A percentile compares a stretch with the other conserved stretches of the same genome.
Evolutionary conservation across 352 stramenopile genomes (phyloP).

Genomic region (Phytophthora cryptogea): DNA sequence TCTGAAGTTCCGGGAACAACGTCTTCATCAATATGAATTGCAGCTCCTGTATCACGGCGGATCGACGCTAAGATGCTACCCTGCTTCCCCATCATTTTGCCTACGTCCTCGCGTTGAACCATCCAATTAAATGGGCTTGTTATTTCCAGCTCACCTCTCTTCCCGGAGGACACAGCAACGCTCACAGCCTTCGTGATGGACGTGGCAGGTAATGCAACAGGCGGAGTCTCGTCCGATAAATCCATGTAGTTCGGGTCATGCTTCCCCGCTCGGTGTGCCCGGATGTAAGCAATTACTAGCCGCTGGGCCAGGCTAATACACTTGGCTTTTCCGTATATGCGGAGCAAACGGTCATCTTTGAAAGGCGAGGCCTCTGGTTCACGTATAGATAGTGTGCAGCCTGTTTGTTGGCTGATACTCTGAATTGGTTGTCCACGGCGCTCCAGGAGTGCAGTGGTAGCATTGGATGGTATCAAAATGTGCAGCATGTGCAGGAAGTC

Average conservation of each 20-base stretch:
- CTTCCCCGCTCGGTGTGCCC: constrained; percentile 46
- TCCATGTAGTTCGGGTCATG: constrained; percentile 58
- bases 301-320: constrained; percentile 66
- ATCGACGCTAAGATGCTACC: constrained; percentile 54
- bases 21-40: constrained; percentile 48
- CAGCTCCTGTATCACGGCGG: constrained; percentile 42
- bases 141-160: constrained; percentile 30
- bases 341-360: constrained; percentile 59
- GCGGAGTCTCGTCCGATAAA: constrained; percentile 28
- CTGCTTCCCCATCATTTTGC: constrained; percentile 65
- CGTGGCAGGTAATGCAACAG: constrained; percentile 41
- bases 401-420: constrained; percentile 45
- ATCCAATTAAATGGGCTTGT: constrained; percentile 54
- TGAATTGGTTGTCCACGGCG: constrained; percentile 54
- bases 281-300: constrained; percentile 62
- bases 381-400: constrained; percentile 64
- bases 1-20: constrained; percentile 52
- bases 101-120: constrained; percentile 47
- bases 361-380: constrained; percentile 43
- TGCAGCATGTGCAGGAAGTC: constrained; percentile 62
- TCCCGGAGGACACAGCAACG: constrained; percentile 24
- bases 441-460: constrained; percentile 56
- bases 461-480: constrained; percentile 65
- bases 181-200: constrained; percentile 49
- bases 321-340: constrained; percentile 60